phyloP scores from a whole-genome alignment of 2,329 filamentous ascomycete genomes.

The Penicillium sp. region DNA sequence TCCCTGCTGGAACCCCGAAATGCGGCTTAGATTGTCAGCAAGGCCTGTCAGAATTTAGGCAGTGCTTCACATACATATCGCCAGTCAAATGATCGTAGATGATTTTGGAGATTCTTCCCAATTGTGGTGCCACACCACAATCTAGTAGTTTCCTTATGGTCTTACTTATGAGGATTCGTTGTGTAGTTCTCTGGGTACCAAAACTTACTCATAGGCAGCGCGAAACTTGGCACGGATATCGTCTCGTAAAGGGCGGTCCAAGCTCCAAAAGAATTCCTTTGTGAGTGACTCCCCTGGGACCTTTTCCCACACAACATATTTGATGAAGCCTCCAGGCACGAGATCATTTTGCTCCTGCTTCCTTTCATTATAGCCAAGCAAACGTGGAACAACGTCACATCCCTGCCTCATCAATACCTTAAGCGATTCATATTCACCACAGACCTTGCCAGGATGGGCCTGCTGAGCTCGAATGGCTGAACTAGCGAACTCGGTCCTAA shows the following conservation, averaged over 20 bases:
- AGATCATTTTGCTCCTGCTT: slow-evolving; percentile 3
- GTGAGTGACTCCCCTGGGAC: slow-evolving; percentile 13
- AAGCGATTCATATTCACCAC: background rate
- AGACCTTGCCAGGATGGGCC: background rate
- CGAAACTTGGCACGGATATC: slow-evolving; percentile 18
- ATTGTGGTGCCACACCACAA: slow-evolving; percentile 2
- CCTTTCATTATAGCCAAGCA: background rate
- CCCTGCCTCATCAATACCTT: background rate
- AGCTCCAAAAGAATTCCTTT: slow-evolving; percentile 16
- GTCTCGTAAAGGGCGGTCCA: slow-evolving; percentile 12
- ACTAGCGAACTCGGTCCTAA: background rate
- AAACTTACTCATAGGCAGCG: slow-evolving; percentile 14
- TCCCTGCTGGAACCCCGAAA: slow-evolving; percentile 22
- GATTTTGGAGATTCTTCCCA: slow-evolving; percentile 24
- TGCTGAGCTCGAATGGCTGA: background rate
- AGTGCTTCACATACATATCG: slow-evolving; percentile 19
- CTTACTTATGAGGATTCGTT: no score
- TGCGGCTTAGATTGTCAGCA: slow-evolving; percentile 19
- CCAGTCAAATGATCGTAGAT: slow-evolving; percentile 27
- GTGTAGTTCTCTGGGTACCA: background rate
- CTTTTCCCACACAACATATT: slow-evolving; percentile 22
- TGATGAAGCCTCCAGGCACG: slow-evolving; percentile 19
- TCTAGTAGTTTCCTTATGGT: background rate
- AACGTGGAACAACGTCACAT: background rate
- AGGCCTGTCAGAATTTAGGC: slow-evolving; percentile 10